Evolutionary conservation across 345 rosid genomes (phyloP).

Genomic region (Streptanthus diversifolius): DNA sequence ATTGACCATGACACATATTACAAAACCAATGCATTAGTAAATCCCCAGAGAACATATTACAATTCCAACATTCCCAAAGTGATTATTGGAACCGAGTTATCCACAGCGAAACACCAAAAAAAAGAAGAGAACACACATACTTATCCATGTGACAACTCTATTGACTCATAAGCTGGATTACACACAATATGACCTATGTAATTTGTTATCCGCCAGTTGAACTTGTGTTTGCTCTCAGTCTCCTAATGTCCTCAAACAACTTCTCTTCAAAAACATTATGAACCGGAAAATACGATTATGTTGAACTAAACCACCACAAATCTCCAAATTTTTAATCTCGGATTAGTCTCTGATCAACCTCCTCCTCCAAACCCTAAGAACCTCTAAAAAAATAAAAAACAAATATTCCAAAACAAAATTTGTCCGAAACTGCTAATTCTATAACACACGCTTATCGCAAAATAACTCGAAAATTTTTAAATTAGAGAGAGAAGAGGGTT

Average conservation of each 20-base stretch:
- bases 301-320: not conserved
- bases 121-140: not conserved
- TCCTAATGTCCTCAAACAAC: not conserved
- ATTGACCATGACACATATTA: not conserved
- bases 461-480: not conserved
- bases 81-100: not conserved
- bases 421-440: not conserved
- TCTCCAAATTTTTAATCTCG: not conserved
- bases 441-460: not conserved
- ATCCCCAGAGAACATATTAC: not conserved
- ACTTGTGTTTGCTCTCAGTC: not conserved
- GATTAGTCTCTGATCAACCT: slow-evolving; percentile 8
- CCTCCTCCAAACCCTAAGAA: slow-evolving; percentile 5
- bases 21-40: slow-evolving; percentile 3
- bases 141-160: not conserved
- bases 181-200: not conserved
- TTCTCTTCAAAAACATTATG: not conserved
- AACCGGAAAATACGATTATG: not conserved
- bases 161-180: not conserved
- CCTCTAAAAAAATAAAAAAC: not conserved
- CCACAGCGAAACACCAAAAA: not conserved
- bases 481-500: not conserved
- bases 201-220: not conserved
- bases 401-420: not conserved
- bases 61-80: not conserved